Percentiles rank a stretch among this genome's conserved stretches.
Conservation (phyloP, 192 early-diverging fungal genomes). For the Ambispora gerdemannii region DNA sequence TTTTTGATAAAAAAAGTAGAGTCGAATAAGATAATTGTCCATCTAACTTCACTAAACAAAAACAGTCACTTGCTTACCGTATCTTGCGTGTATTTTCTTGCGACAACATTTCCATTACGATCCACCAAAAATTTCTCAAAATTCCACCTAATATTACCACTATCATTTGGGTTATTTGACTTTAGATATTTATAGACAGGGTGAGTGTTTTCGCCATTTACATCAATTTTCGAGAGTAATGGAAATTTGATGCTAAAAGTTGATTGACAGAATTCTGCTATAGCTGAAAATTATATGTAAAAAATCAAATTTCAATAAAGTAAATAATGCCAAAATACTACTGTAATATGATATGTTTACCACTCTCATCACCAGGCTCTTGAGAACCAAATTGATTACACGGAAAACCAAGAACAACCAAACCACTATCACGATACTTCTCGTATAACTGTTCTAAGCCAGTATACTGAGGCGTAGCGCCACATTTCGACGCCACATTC, state of each 20-base stretch:
- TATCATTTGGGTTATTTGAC: slow-evolving; percentile 45
- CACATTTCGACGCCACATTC: slow-evolving; percentile 91
- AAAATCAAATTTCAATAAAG: too few relatives aligned
- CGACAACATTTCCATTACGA: slow-evolving; percentile 59
- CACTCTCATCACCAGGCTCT: slow-evolving; percentile 9
- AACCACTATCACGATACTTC: slow-evolving; percentile 63
- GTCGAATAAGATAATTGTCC: too few relatives aligned
- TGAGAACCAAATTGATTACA: slow-evolving; percentile 84
- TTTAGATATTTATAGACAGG: slow-evolving; percentile 66
- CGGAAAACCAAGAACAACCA: slow-evolving; percentile 88
- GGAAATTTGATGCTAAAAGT: slow-evolving; percentile 84
- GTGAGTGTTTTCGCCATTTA: slow-evolving; percentile 67
- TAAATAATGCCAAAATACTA: not conserved
- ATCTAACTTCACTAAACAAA: too few relatives aligned
- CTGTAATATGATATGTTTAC: slow-evolving; percentile 24
- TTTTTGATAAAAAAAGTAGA: too few relatives aligned
- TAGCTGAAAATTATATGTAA: too few relatives aligned
- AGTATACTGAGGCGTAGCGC: slow-evolving; percentile 77
- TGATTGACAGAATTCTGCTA: slow-evolving; percentile 55
- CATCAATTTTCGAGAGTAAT: slow-evolving; percentile 84
- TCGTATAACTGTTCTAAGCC: slow-evolving; percentile 68
- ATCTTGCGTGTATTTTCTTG: slow-evolving; percentile 48
- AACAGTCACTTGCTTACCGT: slow-evolving; percentile 13
- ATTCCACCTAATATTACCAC: slow-evolving; percentile 78
- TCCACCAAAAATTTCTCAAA: slow-evolving; percentile 82